Base-by-base conservation (phyloP, 495 filamentous ascomycete species). In the Talaromyces trachyspermus region DNA sequence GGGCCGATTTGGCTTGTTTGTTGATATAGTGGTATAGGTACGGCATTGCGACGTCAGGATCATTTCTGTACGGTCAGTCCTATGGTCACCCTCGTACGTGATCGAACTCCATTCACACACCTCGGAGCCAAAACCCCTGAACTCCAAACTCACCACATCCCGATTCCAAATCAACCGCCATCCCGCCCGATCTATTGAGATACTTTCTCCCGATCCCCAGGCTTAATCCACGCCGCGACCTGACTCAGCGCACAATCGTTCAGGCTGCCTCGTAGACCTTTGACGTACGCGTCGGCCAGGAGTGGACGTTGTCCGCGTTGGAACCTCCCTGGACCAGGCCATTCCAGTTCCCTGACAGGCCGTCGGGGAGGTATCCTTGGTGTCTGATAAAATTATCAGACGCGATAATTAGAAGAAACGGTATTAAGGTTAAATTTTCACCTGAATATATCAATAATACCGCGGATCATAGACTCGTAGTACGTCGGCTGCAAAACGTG, bases 251-350 rank as follows among this genome's bases (percentile, higher is more conserved):
- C 75, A 56, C 84, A 88, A 59, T 88, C 84, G 60, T 86, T 83
- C 46, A 86, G 84, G 38, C 76, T 75, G 60, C 68, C 64, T 11
- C 77, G 70, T 18, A 81, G 72, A 42, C 67, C 56, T 44, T 66
- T 66, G n/a, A 65, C 52, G 48, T 66, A 63, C 17, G 64, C 55
- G 37, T 61, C 60, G 8, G 65, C 64, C 11, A 68, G 46, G n/a
- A n/a, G n/a, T n/a, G n/a, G 22, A 63, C 49, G 30, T 56, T 65
- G 39, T 63, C 84, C 5, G 84, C 84, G 49, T 88, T 84, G 0
- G 83, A 86, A 2, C 84, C 84, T 17, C 84, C 82, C 60, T 88
- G 83, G 4, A 81, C 84, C 29, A 79, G 80, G 4, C 83, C 83
- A 54, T 81, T 83, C 55, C 71, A 80, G 15, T 82, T 77, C 46